A percentile compares a stretch with the other conserved stretches of the same genome.
Conservation (phyloP, 2,329 filamentous ascomycete species). For the Phialophora tarda region DNA sequence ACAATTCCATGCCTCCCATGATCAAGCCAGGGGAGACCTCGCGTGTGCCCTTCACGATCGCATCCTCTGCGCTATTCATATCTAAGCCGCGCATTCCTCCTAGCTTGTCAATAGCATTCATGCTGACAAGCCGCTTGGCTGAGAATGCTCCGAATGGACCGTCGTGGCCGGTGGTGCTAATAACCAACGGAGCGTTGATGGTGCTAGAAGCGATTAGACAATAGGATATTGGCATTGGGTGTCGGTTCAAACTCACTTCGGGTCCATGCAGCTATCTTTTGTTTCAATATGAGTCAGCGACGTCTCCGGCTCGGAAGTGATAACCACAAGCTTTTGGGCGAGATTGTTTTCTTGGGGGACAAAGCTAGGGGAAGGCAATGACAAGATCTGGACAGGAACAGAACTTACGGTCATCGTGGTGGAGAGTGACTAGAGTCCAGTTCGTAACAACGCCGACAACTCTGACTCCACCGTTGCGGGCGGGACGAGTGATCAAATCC, state of each 20-base stretch:
- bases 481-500: constrained; percentile 83
- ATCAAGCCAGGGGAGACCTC: constrained; percentile 88
- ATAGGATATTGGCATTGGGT: neutral
- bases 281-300: neutral
- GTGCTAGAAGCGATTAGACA: constrained; percentile 62
- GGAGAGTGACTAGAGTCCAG: constrained; percentile 89
- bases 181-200: constrained; percentile 87
- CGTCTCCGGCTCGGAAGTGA: neutral
- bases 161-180: constrained; percentile 90
- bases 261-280: constrained; percentile 85
- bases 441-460: constrained; percentile 92
- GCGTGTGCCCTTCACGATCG: constrained; percentile 88
- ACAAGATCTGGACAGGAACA: neutral
- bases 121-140: constrained; percentile 87
- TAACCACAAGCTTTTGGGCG: neutral
- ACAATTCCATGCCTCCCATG: constrained; percentile 93
- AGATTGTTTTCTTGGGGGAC: too few species aligned
- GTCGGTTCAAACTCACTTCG: constrained; percentile 53
- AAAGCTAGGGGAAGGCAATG: neutral
- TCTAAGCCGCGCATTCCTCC: constrained; percentile 92
- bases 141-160: constrained; percentile 89
- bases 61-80: constrained; percentile 90
- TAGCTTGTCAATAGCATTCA: constrained; percentile 80
- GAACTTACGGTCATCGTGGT: constrained; percentile 71
- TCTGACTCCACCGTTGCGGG: constrained; percentile 61